These are phyloP conservation scores for Leishmania aethiopica DNA, from an alignment of 208 protist species.

Conservation along the genomic window DNA sequence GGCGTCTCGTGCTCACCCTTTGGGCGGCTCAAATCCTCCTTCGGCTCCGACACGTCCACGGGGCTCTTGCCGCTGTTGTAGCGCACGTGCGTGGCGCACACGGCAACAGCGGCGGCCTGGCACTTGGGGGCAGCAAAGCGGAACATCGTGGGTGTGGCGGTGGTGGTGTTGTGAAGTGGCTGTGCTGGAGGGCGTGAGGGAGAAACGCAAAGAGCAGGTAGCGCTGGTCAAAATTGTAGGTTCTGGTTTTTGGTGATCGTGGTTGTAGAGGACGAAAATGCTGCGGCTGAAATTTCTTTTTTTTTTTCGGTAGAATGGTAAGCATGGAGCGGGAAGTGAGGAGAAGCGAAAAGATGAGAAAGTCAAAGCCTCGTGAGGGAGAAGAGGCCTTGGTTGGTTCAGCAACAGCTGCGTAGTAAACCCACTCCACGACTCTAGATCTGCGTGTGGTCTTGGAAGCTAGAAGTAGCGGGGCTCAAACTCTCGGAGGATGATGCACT, in stretches of 20 bases:
- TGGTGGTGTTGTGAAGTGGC: not conserved
- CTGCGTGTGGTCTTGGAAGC: not conserved
- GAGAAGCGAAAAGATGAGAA: not conserved
- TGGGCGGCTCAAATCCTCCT: conserved; percentile 1
- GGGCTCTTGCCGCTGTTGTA: conserved; percentile 18
- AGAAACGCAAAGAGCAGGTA: not conserved
- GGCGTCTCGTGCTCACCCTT: conserved; percentile 12
- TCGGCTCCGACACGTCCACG: conserved; percentile 1
- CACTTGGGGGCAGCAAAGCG: conserved; percentile 20
- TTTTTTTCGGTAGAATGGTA: not conserved
- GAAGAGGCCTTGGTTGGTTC: not conserved
- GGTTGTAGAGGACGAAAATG: not conserved
- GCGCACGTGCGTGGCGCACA: conserved; percentile 19
- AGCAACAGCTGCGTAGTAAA: not conserved
- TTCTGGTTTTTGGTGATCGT: not conserved
- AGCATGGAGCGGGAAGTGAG: not conserved
- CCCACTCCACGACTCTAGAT: not conserved
- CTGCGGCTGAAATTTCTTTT: not conserved
- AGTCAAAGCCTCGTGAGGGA: not conserved
- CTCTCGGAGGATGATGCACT: not conserved
- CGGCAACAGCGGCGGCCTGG: conserved; percentile 13
- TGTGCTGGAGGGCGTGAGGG: not conserved
- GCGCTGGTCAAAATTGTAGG: not conserved
- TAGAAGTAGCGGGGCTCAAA: not conserved
- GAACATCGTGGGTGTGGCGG: conserved; percentile 6